Evolutionary conservation across 73 alveolate genomes (phyloP).

Genomic region (Uronychia binucleata): DNA sequence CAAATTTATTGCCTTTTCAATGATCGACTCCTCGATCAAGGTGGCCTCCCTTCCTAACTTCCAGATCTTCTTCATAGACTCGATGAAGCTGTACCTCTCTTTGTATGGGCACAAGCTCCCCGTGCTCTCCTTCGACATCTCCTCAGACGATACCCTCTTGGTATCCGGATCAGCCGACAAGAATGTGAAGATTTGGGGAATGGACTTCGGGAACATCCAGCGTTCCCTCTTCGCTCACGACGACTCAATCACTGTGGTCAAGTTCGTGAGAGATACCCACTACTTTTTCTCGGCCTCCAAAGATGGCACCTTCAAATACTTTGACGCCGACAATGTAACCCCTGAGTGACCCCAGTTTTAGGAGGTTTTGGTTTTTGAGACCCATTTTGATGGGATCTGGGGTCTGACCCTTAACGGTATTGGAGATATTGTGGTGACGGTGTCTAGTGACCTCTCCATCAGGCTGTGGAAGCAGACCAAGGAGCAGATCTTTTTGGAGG

Average conservation of each 20-base stretch:
- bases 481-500: conserved; percentile 87
- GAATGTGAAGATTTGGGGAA: conserved; percentile 96
- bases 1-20: conserved; percentile 81
- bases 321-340: conserved; percentile 90
- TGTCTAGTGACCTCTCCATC: conserved; percentile 83
- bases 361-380: conserved; percentile 82
- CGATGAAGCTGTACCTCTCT: conserved; percentile 85
- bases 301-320: conserved; percentile 88
- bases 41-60: conserved; percentile 3
- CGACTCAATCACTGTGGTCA: conserved; percentile 89
- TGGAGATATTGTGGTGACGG: conserved; percentile 90
- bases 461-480: conserved; percentile 87
- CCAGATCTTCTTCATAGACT: conserved; percentile 67
- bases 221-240: conserved; percentile 89
- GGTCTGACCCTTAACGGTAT: conserved; percentile 85
- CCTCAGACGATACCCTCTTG: conserved; percentile 85
- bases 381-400: conserved; percentile 81
- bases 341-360: conserved; percentile 47
- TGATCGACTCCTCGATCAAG: conserved; percentile 87
- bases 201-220: conserved; percentile 97
- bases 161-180: conserved; percentile 94
- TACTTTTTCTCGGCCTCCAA: conserved; percentile 92
- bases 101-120: conserved; percentile 96
- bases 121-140: conserved; percentile 81
- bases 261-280: conserved; percentile 93